Percentiles rank a stretch among this genome's conserved stretches.
phyloP scores from a whole-genome alignment of 176 grass and related monocot species.

The Lolium rigidum region DNA sequence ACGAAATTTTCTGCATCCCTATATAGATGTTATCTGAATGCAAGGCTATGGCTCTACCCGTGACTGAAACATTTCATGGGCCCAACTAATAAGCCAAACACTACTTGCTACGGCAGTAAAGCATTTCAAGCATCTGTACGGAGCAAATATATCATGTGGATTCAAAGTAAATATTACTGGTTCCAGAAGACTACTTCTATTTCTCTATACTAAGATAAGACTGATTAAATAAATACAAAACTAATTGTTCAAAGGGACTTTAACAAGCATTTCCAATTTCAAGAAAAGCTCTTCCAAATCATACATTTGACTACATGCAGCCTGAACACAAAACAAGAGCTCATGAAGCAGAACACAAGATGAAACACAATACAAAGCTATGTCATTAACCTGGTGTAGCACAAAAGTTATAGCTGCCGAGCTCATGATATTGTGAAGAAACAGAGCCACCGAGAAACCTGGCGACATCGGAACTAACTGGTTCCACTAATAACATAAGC shows the following conservation, averaged over 20 bases:
- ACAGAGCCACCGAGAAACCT: background rate
- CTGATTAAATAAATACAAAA: background rate
- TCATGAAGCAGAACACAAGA: constrained; percentile 11
- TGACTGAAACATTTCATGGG: background rate
- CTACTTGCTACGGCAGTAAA: background rate
- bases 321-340: background rate
- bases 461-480: background rate
- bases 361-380: constrained; percentile 22
- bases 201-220: background rate
- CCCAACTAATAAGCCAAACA: background rate
- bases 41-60: background rate
- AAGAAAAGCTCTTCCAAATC: background rate
- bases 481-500: background rate
- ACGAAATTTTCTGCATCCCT: constrained; percentile 5
- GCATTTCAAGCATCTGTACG: background rate
- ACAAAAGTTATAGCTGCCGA: background rate
- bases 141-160: background rate
- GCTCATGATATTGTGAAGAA: background rate
- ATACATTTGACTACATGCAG: background rate
- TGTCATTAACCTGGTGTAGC: background rate
- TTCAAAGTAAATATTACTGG: constrained; percentile 5
- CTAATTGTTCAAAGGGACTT: background rate
- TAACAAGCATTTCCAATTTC: background rate
- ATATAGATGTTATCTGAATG: background rate
- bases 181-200: background rate